Conservation (phyloP, 1,139 yeast species). For the Blastobotrys petasosporus region DNA sequence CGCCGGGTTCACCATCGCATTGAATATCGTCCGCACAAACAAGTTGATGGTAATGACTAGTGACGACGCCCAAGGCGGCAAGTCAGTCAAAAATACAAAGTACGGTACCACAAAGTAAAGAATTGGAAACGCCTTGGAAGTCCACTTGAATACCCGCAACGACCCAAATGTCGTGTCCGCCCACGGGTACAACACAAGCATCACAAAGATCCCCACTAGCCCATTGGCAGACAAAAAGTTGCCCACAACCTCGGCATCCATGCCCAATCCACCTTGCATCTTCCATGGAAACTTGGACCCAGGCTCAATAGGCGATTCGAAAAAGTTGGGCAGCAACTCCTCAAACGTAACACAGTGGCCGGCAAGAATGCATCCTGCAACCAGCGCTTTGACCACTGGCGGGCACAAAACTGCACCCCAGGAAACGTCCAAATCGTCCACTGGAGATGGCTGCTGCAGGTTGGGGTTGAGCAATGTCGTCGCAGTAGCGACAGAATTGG, state of each 20-base stretch:
- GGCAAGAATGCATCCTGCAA: conserved; percentile 32
- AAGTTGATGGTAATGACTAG: conserved; percentile 10
- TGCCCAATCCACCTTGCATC: conserved; percentile 46
- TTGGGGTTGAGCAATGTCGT: conserved; percentile 5
- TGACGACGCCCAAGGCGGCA: conserved; percentile 13
- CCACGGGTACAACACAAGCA: conserved; percentile 49
- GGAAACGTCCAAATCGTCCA: conserved; percentile 26
- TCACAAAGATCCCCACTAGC: conserved; percentile 47
- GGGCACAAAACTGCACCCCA: conserved; percentile 33
- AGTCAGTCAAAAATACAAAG: conserved; percentile 38
- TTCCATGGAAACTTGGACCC: conserved; percentile 45
- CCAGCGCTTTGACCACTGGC: conserved; percentile 16
- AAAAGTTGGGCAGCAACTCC: conserved; percentile 55
- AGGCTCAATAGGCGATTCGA: conserved; percentile 44
- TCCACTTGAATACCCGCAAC: conserved; percentile 40
- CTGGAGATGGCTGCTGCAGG: neutral
- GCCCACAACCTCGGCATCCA: conserved; percentile 47
- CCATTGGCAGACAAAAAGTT: conserved; percentile 52
- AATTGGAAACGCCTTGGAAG: conserved; percentile 43
- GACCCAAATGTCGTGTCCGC: conserved; percentile 49
- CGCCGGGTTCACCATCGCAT: conserved; percentile 28
- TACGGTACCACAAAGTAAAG: conserved; percentile 48
- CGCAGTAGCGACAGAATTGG: conserved; percentile 4
- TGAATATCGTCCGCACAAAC: conserved; percentile 19
- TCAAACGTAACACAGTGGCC: conserved; percentile 50